phyloP scores from a whole-genome alignment of 2,329 filamentous ascomycete genomes.

The Venturia carpophila region DNA sequence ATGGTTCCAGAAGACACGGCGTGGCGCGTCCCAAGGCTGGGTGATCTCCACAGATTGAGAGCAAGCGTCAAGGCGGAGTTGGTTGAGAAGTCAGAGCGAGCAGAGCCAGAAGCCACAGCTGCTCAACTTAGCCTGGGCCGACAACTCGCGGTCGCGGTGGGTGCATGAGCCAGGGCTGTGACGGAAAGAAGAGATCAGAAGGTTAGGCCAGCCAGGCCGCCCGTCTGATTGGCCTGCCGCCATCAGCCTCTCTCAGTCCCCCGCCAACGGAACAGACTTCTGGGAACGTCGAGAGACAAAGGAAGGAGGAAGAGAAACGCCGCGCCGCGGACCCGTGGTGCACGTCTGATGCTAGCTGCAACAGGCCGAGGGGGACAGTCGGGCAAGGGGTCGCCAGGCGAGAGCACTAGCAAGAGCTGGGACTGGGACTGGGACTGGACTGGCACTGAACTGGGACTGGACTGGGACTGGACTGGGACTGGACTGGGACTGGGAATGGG shows the following conservation, averaged over 20 bases:
- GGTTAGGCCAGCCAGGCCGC: not conserved
- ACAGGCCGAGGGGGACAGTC: constrained; percentile 7
- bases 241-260: not conserved
- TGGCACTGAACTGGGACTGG: too few relatives aligned
- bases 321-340: constrained; percentile 5
- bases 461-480: not conserved
- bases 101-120: constrained; percentile 4
- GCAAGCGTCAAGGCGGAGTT: constrained; percentile 9
- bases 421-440: not conserved
- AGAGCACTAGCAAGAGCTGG: constrained; percentile 7
- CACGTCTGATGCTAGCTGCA: not conserved
- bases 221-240: not conserved
- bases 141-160: not conserved
- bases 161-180: constrained; percentile 7
- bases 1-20: constrained; percentile 11
- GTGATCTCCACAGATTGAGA: constrained; percentile 13
- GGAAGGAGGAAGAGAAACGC: not conserved
- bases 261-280: not conserved
- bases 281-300: constrained; percentile 11
- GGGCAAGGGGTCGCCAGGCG: constrained; percentile 6
- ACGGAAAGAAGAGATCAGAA: constrained; percentile 4
- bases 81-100: constrained; percentile 7
- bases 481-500: not conserved
- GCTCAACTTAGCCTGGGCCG: not conserved
- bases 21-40: constrained; percentile 7